Evolutionary conservation across 352 stramenopile species (phyloP), one percentile per base, ranked within the genome.

Genomic region (Pythium periplocum): DNA sequence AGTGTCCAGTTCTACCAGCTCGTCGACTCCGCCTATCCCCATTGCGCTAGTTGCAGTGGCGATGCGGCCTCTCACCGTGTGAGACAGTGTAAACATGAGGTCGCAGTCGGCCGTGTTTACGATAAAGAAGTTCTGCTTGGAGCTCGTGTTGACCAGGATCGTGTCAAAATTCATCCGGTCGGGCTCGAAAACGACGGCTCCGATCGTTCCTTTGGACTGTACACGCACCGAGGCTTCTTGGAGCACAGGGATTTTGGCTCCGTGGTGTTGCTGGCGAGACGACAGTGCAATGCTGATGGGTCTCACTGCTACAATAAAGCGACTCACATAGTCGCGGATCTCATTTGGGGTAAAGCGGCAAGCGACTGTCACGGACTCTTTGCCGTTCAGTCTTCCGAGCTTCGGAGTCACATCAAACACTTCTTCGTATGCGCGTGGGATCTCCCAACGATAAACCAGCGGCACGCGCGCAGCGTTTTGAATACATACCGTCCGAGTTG

Each of bases 381-480:
- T 84, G 1, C 90, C 90, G 35, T 88, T 85, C 4, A 98, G 71
- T 2, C 86, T 63, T 4, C 87, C 86, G 12, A 91, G 67, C 33
- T 78, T 75, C 0, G 88, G 87, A 0, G 64, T 71, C 26, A 96
- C 59, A 3, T 69, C 60, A 45, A 97, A 91, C 1, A 87, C 66
- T 41, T 64, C 62, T 9, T 83, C 49, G 45, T 86, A 61, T 44
- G 79, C 75, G 43, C 59, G 51, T 33, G 87, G 84, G 2, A 96
- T 45, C 4, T 87, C 70, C 70, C 78, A 93, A n/a, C 73, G 70
- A 61, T 83, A 96, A 37, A 95, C 81, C 7, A 96, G 75, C 11
- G 90, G 90, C 40, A 97, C 75, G 3, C 90, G 78, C 34, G 87
- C 95, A 7, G 55, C 66, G 55, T 97, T 97, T 2, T 78, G 45